phyloP scores from a whole-genome alignment of 2,329 filamentous ascomycete species.

The Rhinocladiella mackenziei region DNA sequence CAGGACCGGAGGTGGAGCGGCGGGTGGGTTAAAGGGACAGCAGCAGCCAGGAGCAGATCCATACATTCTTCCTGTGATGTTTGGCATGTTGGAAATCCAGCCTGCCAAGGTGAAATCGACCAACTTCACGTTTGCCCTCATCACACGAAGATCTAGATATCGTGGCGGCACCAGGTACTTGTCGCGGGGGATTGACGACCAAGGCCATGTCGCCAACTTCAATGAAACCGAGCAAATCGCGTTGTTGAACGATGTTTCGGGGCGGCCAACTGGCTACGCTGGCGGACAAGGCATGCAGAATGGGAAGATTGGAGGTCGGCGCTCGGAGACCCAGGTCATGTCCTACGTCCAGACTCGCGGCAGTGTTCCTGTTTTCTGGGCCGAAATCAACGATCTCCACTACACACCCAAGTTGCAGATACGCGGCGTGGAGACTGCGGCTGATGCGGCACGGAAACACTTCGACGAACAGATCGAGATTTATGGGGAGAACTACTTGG shows the following conservation, averaged over 20 bases:
- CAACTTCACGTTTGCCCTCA: slow-evolving; percentile 76
- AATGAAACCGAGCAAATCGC: slow-evolving; percentile 96
- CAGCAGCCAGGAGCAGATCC: slow-evolving; percentile 77
- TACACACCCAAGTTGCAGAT: slow-evolving; percentile 91
- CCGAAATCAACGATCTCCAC: slow-evolving; percentile 86
- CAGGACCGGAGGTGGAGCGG: slow-evolving; percentile 55
- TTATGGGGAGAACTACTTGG: slow-evolving; percentile 95
- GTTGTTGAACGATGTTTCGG: slow-evolving; percentile 76
- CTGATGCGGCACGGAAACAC: slow-evolving; percentile 75
- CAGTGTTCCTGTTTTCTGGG: slow-evolving; percentile 94
- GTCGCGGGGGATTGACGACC: slow-evolving; percentile 85
- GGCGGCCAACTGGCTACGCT: slow-evolving; percentile 73
- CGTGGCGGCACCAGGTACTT: slow-evolving; percentile 92
- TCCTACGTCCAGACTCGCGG: slow-evolving; percentile 96
- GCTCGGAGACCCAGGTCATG: slow-evolving; percentile 79
- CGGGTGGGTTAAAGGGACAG: slow-evolving; percentile 43
- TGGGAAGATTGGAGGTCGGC: slow-evolving; percentile 58
- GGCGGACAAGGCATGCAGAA: slow-evolving; percentile 73
- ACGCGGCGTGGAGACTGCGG: slow-evolving; percentile 73
- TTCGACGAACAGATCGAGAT: slow-evolving; percentile 89
- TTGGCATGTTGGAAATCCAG: slow-evolving; percentile 89
- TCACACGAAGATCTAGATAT: slow-evolving; percentile 83
- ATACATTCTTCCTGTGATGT: slow-evolving; percentile 92
- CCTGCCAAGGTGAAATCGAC: slow-evolving; percentile 81
- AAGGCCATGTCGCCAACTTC: slow-evolving; percentile 96